Conservation (phyloP, 148 eudicot species). For the Spergularia marina region DNA sequence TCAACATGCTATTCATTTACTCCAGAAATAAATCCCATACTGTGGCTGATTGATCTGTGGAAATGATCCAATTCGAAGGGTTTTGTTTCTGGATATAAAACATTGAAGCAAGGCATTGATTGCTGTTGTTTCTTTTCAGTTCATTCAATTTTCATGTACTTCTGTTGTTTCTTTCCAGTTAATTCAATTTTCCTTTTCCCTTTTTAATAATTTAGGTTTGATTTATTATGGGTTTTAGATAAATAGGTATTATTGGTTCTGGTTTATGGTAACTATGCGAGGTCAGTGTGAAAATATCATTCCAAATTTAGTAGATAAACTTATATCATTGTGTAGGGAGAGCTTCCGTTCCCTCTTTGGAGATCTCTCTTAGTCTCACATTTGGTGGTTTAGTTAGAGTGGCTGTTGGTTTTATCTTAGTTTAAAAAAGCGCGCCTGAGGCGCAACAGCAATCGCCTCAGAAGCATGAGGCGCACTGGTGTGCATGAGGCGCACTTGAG, state of each 20-base stretch:
- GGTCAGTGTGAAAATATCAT: neutral
- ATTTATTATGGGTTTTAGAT: neutral
- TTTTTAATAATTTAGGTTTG: neutral
- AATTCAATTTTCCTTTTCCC: neutral
- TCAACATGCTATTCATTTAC: neutral
- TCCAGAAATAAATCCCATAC: neutral
- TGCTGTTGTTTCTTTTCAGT: constrained; percentile 3
- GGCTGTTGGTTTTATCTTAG: too few relatives aligned
- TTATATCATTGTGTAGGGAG: neutral
- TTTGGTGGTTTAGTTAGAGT: neutral
- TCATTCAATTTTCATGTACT: neutral
- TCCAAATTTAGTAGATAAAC: neutral
- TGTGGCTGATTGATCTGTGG: neutral
- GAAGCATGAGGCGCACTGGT: too few relatives aligned
- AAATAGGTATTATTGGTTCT: neutral
- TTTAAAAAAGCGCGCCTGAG: too few relatives aligned
- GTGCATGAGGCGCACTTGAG: too few relatives aligned
- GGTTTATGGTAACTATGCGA: neutral
- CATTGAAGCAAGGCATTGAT: constrained; percentile 7
- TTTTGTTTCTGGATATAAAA: neutral
- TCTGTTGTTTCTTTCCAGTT: constrained; percentile 3
- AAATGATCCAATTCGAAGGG: neutral
- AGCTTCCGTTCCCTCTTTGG: neutral
- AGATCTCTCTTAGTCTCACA: neutral
- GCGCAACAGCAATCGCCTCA: too few relatives aligned